Base-by-base conservation (phyloP, 2,329 filamentous ascomycete genomes). In the Phaeosphaeria sp. region DNA sequence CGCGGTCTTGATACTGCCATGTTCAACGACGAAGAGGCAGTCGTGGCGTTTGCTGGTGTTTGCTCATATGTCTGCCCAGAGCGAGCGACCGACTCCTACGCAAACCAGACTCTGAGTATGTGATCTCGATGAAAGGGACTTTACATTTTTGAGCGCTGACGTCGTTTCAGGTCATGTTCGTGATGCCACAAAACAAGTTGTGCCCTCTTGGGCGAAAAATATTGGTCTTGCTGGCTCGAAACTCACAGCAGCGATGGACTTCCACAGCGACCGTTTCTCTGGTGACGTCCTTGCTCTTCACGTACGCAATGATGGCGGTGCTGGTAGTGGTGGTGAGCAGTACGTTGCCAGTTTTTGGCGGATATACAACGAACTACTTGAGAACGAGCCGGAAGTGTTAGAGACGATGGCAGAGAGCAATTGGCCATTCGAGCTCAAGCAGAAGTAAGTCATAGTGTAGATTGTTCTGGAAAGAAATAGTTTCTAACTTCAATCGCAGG, bases 341-440 rank as follows among this genome's bases (percentile, higher is more conserved):
- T 72, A 64, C 47, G 36, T 76, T 39, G 67, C 65, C 20, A 74
- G 71, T 51, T 76, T 76, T 47, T 71, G 68, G 61, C 66, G 46
- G 21, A 74, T 77, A n/a, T 77, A 76, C 59, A 77, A 77, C 54
- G 69, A 74, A 55, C 64, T 77, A 7, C 55, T 76, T 10, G 57
- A 65, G 46, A 66, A 59, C 18, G 71, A 75, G 15, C 73, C 73
- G 13, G 71, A 67, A 13, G 72, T 73, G 11, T 56, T 77, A 47
- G 72, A 77, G 53, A 77, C 72, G 0, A 70, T 77, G 68, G 69
- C 69, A 6, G 68, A 68, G 41, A 51, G 68, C 9, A 58, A 74
- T 33, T 77, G 75, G 75, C 75, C 75, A 1, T 77, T 77, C 46
- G 75, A 77, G 57, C 60, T 77, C 54, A 77, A 77, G 59, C 65